These are phyloP conservation scores for Cylindrotheca closterium DNA, from an alignment of 108 stramenopile species.

Conservation along the genomic window DNA sequence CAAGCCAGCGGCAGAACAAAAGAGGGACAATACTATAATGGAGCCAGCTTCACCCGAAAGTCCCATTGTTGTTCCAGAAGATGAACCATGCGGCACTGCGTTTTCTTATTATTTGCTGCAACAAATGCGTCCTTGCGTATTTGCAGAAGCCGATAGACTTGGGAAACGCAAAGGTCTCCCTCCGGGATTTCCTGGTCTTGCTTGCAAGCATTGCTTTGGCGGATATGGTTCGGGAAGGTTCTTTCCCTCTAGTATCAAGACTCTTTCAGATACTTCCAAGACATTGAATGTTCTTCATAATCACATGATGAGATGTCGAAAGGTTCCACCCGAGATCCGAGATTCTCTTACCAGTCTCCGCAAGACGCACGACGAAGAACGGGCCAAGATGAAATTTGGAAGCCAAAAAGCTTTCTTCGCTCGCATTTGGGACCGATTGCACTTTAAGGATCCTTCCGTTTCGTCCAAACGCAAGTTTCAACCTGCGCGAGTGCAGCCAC, in stretches of 20 bases:
- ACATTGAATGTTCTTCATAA: constrained; percentile 77
- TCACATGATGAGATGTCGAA: constrained; percentile 78
- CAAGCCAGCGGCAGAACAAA: neutral
- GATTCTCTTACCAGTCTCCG: constrained; percentile 49
- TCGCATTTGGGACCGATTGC: constrained; percentile 75
- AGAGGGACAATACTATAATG: neutral
- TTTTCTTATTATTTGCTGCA: constrained; percentile 75
- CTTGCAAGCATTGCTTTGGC: constrained; percentile 80
- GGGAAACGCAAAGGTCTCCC: constrained; percentile 75
- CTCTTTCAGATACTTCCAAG: constrained; percentile 77
- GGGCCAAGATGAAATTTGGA: constrained; percentile 82
- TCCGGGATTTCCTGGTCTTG: constrained; percentile 77
- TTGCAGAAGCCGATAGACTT: constrained; percentile 79
- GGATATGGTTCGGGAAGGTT: constrained; percentile 81
- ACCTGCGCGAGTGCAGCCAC: constrained; percentile 2
- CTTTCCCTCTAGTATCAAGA: constrained; percentile 84
- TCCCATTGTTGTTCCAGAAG: constrained; percentile 55
- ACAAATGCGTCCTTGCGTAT: constrained; percentile 80
- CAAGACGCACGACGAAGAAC: constrained; percentile 64
- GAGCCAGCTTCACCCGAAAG: neutral
- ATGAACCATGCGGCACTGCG: constrained; percentile 68
- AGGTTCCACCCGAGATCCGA: constrained; percentile 63
- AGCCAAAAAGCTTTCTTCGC: constrained; percentile 86
- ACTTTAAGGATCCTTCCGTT: constrained; percentile 42
- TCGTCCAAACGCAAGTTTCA: constrained; percentile 29